Percentiles rank a stretch among this genome's conserved stretches.
These are phyloP conservation scores for Zychaea mexicana DNA, from an alignment of 371 early-diverging fungal species.

Conservation along the genomic window DNA sequence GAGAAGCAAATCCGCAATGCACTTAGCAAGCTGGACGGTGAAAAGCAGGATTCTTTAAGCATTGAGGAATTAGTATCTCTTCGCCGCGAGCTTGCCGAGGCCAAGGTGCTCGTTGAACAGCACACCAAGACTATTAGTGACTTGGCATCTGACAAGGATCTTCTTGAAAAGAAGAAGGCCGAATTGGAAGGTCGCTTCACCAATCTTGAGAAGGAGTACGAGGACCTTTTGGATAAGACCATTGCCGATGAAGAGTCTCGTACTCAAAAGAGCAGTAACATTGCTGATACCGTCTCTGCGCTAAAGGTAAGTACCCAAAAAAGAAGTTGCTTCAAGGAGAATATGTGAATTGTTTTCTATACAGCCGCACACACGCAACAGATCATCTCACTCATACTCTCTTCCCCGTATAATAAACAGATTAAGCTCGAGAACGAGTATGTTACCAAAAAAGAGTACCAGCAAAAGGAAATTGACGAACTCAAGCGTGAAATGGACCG, in stretches of 20 bases:
- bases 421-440: conserved; percentile 85
- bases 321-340: no score
- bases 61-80: conserved; percentile 76
- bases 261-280: conserved; percentile 58
- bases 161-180: conserved; percentile 60
- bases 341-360: no score
- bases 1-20: conserved; percentile 76
- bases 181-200: conserved; percentile 77
- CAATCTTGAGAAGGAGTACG: conserved; percentile 84
- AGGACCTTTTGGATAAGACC: conserved; percentile 89
- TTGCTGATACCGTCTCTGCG: conserved; percentile 75
- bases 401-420: no score
- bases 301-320: conserved; percentile 58
- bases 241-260: conserved; percentile 88
- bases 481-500: conserved; percentile 64
- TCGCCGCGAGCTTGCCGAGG: conserved; percentile 78
- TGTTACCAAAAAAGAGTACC: conserved; percentile 69
- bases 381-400: no score
- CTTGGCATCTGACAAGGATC: conserved; percentile 63
- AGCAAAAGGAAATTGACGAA: conserved; percentile 79
- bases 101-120: conserved; percentile 67
- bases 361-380: no score
- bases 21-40: conserved; percentile 62
- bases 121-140: conserved; percentile 71
- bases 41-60: conserved; percentile 38